Percentiles rank a stretch among this genome's conserved stretches.
These are phyloP conservation scores for Sporothrix euskadiensis DNA, from an alignment of 2,329 filamentous ascomycete species.

Conservation along the genomic window DNA sequence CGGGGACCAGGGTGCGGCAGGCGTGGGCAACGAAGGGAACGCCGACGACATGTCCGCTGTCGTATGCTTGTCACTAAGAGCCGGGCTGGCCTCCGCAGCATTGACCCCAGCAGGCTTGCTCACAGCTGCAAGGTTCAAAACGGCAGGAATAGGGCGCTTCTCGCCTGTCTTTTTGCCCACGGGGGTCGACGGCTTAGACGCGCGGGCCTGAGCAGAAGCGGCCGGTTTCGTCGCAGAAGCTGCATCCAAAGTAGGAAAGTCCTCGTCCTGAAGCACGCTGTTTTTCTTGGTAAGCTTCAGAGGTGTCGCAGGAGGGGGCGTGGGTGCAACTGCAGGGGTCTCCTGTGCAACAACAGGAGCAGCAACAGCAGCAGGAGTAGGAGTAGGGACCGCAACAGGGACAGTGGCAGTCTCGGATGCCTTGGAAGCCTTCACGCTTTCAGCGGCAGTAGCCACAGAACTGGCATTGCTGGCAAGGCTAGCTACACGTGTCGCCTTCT, in stretches of 20 bases:
- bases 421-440: not conserved
- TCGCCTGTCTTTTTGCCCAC: constrained; percentile 40
- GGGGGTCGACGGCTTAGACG: constrained; percentile 40
- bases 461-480: constrained; percentile 11
- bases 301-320: constrained; percentile 33
- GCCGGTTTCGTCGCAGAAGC: constrained; percentile 33
- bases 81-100: constrained; percentile 37
- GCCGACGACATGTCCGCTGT: constrained; percentile 43
- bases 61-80: constrained; percentile 40
- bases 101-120: constrained; percentile 39
- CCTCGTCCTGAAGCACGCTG: constrained; percentile 56
- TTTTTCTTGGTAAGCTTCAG: constrained; percentile 41
- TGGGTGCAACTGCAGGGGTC: not conserved
- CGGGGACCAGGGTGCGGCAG: constrained; percentile 55
- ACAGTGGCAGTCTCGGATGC: not conserved
- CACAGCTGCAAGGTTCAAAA: constrained; percentile 54
- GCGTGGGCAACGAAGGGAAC: constrained; percentile 55
- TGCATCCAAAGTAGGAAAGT: constrained; percentile 61
- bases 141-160: constrained; percentile 39
- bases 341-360: not conserved
- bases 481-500: constrained; percentile 8
- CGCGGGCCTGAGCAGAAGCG: constrained; percentile 38
- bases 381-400: not conserved
- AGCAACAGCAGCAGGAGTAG: not conserved
- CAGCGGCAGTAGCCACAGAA: not conserved